phyloP scores from a whole-genome alignment of 371 early-diverging fungal genomes.

The Phascolomyces articulosus region DNA sequence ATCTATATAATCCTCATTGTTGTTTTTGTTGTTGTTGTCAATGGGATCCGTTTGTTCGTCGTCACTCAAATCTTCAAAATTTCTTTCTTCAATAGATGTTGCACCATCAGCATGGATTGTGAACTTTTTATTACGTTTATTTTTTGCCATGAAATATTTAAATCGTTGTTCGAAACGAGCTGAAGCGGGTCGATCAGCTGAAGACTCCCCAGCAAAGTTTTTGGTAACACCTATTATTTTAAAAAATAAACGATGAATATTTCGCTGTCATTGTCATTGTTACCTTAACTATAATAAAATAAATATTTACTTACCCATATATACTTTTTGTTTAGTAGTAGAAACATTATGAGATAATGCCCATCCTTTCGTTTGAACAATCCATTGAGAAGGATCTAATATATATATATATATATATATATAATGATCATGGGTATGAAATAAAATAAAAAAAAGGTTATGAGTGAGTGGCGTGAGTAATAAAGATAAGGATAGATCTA shows the following conservation, averaged over 20 bases:
- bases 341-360: conserved; percentile 42
- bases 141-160: conserved; percentile 46
- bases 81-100: conserved; percentile 4
- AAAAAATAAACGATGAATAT: not conserved
- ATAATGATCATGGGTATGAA: not conserved
- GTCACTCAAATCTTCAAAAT: not conserved
- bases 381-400: conserved; percentile 34
- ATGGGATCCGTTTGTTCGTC: not conserved
- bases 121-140: conserved; percentile 37
- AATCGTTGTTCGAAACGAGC: conserved; percentile 44
- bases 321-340: conserved; percentile 30
- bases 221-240: conserved; percentile 33
- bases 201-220: conserved; percentile 33
- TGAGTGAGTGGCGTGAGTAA: conserved; percentile 10
- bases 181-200: conserved; percentile 25
- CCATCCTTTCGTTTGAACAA: conserved; percentile 41
- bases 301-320: conserved; percentile 44
- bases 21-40: not conserved
- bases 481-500: not conserved
- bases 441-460: not conserved
- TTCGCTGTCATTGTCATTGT: too few relatives aligned
- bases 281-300: too few relatives aligned
- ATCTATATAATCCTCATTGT: not conserved
- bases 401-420: too few relatives aligned
- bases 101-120: conserved; percentile 35